Conservation (phyloP, 108 stramenopile species). For the Pseudonitzschia multiseries region DNA sequence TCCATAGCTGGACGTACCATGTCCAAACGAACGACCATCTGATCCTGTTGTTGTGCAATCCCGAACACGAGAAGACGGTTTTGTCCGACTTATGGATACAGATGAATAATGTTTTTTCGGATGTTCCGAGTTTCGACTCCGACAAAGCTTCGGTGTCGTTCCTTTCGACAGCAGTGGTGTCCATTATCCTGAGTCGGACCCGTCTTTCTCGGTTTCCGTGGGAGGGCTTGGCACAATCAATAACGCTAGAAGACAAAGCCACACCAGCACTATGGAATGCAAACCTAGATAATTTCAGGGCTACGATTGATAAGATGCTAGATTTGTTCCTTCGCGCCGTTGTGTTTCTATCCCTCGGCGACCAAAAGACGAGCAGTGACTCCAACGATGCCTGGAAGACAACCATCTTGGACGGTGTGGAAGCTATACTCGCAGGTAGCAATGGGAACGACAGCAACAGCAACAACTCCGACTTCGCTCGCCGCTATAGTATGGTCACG, state of each 20-base stretch:
- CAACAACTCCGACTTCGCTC: neutral
- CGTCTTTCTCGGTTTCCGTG: slow-evolving; percentile 30
- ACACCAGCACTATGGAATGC: no score
- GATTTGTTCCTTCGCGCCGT: slow-evolving; percentile 15
- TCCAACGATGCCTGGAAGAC: neutral
- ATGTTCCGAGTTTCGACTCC: neutral
- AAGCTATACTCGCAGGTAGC: slow-evolving; percentile 19
- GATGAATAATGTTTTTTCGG: neutral
- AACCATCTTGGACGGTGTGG: neutral
- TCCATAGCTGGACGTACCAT: slow-evolving; percentile 19
- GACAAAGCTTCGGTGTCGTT: neutral
- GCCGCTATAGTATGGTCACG: neutral
- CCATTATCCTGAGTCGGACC: slow-evolving; percentile 11
- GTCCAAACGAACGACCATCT: slow-evolving; percentile 11
- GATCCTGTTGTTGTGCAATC: neutral
- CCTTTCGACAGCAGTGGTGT: slow-evolving; percentile 17
- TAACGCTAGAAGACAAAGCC: neutral
- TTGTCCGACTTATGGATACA: slow-evolving; percentile 2
- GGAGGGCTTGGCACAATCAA: slow-evolving; percentile 2
- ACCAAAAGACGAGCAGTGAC: neutral
- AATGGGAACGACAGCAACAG: neutral
- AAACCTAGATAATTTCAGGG: neutral
- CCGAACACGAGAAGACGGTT: neutral
- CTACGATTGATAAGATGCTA: slow-evolving; percentile 8
- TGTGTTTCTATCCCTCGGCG: neutral